Evolutionary conservation across 768 basidiomycete species (phyloP), one percentile per base, ranked within the genome.

Genomic region (Neoboletus magnificus): DNA sequence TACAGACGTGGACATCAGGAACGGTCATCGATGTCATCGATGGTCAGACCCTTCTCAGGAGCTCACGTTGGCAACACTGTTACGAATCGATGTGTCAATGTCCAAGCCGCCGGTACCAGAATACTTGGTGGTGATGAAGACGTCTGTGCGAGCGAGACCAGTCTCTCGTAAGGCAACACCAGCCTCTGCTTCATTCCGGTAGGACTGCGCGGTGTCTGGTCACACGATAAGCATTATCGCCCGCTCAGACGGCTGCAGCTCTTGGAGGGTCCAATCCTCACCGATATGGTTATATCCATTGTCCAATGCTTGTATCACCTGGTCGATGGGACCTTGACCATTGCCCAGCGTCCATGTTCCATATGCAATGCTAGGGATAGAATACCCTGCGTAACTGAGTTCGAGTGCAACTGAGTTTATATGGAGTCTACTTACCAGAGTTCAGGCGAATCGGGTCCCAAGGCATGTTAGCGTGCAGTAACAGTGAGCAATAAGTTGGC

Each of bases 101-200:
- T 80, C 79, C 50, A 82, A 67, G 3, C 77, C 80, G 49, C 77
- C 65, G 49, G 69, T 48, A 2, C 82, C 82, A 15, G 83, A 82
- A 62, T 78, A 86, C 62, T 87, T 86, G 30, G 85, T 87, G 4
- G 85, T 87, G 59, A 89, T 78, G 67, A 76, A 87, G 25, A 87
- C 59, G 1, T 85, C 81, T 15, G 73, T 54, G n/a, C 85, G 78
- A 36, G 74, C 62, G 5, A 84, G 74, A 1, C 84, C 83, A 56
- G 80, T 84, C 59, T 86, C 79, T 20, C 73, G 75, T 69, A 62
- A 10, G 65, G 63, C 57, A 27, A 40, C 44, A 22, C 66, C 55
- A 6, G 78, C 80, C 60, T 87, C 83, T 2, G 62, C 64, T 69
- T 86, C 84, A 55, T 86, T 87, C n/a, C 74, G 55, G 67, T 86